Evolutionary conservation across 1,139 yeast species (phyloP), one percentile per base, ranked within the genome.

Genomic region (Saccharomyces pastorianus): DNA sequence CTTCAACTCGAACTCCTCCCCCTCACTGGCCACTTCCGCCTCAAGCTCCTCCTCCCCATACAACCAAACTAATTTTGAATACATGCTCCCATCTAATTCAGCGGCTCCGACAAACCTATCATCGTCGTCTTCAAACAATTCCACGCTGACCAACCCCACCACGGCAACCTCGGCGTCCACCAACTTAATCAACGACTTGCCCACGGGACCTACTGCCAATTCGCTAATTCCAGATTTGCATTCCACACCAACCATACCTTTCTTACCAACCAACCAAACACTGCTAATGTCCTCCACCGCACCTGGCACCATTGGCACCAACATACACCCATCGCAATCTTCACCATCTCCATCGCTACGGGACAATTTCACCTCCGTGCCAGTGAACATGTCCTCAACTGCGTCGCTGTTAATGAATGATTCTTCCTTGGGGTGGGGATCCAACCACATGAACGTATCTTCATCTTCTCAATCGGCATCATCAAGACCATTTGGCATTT

Each of bases 401-500:
- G 23, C 44, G 25, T 38, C 44, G 44, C 53, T 41, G 38, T 53
- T 59, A 48, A 57, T 58, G 59, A 53, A 55, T 28, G 60, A 63
- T 29, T 57, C 65, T 6, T 58, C 65, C 5, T 48, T 61, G n/a
- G 61, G 61, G n/a, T 64, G 68, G 67, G 66, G 65, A 11, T 59
- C 64, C 14, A 62, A 61, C 26, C 57, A 60, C 52, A 58, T 58
- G 14, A 61, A 55, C 46, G 53, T 53, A n/a, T 47, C 61, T 17
- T 57, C 66, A 9, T 61, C 69, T 23, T 58, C 59, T 25, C 44
- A 38, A 38, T 13, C 44, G 25, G 55, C 59, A 23, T 55, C 66
- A 13, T 3, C 51, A 31, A 47, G 44, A 29, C 51, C 42, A 1
- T 62, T 65, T 56, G 69, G 69, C 27, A 67, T 67, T 53, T 68